Evolutionary conservation across 305 asterid genomes (phyloP).

Genomic region (Rubia balearica): DNA sequence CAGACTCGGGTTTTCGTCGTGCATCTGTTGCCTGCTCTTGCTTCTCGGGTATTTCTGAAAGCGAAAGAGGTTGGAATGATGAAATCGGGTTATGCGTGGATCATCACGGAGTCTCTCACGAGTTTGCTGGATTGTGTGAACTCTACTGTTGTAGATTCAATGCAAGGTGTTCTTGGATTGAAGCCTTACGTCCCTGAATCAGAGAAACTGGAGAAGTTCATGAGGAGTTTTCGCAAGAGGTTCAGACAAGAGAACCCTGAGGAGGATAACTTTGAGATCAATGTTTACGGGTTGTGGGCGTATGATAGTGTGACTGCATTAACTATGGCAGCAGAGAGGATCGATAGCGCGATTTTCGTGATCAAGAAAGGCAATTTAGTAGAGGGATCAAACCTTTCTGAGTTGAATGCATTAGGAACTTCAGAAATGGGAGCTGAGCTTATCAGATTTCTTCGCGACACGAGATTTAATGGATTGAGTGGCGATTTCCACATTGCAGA

Average conservation of each 20-base stretch:
- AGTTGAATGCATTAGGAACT: slow-evolving; percentile 36
- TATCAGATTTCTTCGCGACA: slow-evolving; percentile 25
- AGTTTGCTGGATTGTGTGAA: slow-evolving; percentile 28
- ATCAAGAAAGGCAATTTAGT: slow-evolving; percentile 11
- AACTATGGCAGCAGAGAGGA: slow-evolving; percentile 29
- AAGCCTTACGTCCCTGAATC: slow-evolving; percentile 36
- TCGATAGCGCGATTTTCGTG: slow-evolving; percentile 13
- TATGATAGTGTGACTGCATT: slow-evolving; percentile 30
- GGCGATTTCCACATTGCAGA: slow-evolving; percentile 35
- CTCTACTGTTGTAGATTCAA: slow-evolving; percentile 23
- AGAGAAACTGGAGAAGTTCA: slow-evolving; percentile 17
- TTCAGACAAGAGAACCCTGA: slow-evolving; percentile 34
- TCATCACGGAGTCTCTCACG: slow-evolving; percentile 38
- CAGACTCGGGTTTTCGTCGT: slow-evolving; percentile 46
- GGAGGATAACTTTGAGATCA: slow-evolving; percentile 18
- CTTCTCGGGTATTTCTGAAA: slow-evolving; percentile 33
- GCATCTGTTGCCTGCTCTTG: slow-evolving; percentile 33
- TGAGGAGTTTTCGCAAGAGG: slow-evolving; percentile 31
- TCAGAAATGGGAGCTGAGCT: slow-evolving; percentile 34
- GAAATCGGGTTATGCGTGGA: slow-evolving; percentile 48
- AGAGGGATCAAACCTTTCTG: slow-evolving; percentile 23
- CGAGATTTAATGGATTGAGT: slow-evolving; percentile 33
- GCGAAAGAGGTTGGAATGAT: slow-evolving; percentile 46
- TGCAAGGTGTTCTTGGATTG: slow-evolving; percentile 53
- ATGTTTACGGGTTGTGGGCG: slow-evolving; percentile 30